A percentile compares a stretch with the other conserved stretches of the same genome.
These are phyloP conservation scores for Diospyros lotus DNA, from an alignment of 148 eudicot genomes.

Conservation along the genomic window DNA sequence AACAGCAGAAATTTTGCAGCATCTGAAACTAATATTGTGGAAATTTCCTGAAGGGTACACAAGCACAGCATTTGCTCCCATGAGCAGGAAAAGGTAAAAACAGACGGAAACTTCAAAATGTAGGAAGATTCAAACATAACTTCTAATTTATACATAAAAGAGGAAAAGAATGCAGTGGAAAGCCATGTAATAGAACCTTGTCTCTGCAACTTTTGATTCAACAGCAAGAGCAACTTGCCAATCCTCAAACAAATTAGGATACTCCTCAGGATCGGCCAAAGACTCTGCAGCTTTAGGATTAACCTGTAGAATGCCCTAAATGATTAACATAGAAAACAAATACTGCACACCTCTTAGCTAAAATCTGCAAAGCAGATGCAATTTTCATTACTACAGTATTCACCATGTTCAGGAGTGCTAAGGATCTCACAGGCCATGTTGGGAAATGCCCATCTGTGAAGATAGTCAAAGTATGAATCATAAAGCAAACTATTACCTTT, in stretches of 20 bases:
- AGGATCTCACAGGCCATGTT: not conserved
- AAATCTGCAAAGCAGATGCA: not conserved
- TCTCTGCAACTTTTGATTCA: conserved; percentile 77
- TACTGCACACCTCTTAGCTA: not conserved
- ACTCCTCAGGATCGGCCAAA: conserved; percentile 93
- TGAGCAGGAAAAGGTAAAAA: no score
- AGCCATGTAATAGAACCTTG: conserved; percentile 44
- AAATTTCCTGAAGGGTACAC: no score
- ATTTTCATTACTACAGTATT: not conserved
- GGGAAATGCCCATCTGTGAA: not conserved
- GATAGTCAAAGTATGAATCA: not conserved
- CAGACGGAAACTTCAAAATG: no score
- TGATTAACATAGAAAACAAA: not conserved
- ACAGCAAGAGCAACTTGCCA: conserved; percentile 96
- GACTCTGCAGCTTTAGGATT: conserved; percentile 96
- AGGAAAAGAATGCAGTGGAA: conserved; percentile 12
- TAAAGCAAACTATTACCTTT: not conserved
- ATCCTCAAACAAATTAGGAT: conserved; percentile 88
- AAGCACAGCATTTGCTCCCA: no score
- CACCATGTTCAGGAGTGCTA: not conserved
- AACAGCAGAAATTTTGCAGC: no score
- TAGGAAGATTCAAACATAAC: no score
- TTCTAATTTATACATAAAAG: not conserved
- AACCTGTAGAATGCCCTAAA: conserved; percentile 37
- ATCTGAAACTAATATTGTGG: no score